Percentiles rank a stretch among this genome's conserved stretches.
phyloP scores from a whole-genome alignment of 2,329 filamentous ascomycete genomes.

The Hymenoscyphus fraxineus region DNA sequence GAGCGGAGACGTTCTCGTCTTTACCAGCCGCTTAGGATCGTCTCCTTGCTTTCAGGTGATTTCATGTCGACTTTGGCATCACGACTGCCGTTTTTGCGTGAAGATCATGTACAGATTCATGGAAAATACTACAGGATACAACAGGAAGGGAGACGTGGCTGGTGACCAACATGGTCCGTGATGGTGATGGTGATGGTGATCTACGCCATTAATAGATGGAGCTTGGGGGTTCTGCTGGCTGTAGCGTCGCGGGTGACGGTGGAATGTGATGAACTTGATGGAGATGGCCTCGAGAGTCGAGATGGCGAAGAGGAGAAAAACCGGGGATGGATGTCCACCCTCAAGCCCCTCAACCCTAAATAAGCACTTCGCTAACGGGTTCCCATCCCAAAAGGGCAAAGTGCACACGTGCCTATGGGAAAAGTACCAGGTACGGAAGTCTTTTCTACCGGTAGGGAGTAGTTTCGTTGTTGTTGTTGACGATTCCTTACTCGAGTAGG shows the following conservation, averaged over 20 bases:
- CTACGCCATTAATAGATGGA: not conserved
- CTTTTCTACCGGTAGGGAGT: not conserved
- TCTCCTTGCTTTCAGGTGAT: not conserved
- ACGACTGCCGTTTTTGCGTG: not conserved
- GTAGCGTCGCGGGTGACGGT: not conserved
- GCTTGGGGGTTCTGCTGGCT: not conserved
- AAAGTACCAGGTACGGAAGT: not conserved
- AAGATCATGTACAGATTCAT: slow-evolving; percentile 1
- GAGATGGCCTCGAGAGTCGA: too few relatives aligned
- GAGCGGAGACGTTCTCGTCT: not conserved
- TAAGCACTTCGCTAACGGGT: not conserved
- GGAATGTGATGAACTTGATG: not conserved
- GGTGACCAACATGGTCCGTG: not conserved
- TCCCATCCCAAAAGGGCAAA: not conserved
- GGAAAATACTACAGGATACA: not conserved
- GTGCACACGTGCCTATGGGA: not conserved
- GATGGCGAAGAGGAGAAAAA: not conserved
- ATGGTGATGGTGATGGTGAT: slow-evolving; percentile 1
- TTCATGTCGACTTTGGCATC: not conserved
- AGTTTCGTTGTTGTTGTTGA: not conserved
- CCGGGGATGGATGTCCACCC: not conserved
- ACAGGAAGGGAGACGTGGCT: not conserved
- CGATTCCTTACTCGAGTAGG: not conserved
- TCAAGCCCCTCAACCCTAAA: not conserved
- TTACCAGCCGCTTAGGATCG: not conserved